A percentile compares a stretch with the other conserved stretches of the same genome.
Evolutionary conservation across 306 rosid genomes (phyloP).

Genomic region (Prunus padus): DNA sequence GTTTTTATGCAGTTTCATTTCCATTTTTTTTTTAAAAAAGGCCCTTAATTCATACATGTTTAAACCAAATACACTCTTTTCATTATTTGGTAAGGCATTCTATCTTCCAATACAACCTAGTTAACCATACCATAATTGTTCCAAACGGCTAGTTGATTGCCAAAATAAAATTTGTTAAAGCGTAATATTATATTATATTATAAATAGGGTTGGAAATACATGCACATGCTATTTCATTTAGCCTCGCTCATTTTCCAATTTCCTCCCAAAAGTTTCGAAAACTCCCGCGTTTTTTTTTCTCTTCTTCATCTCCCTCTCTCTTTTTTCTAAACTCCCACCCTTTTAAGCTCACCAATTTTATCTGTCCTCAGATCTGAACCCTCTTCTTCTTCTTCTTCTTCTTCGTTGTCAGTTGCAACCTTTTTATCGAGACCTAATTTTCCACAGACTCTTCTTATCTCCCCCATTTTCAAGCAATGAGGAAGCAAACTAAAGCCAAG

Average conservation of each 20-base stretch:
- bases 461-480: constrained; percentile 31
- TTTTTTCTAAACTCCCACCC: constrained; percentile 25
- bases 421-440: neutral
- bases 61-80: too few relatives aligned
- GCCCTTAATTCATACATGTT: too few relatives aligned
- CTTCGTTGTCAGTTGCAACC: neutral
- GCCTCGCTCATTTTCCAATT: neutral
- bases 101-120: too few relatives aligned
- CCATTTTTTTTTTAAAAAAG: too few relatives aligned
- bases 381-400: neutral
- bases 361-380: constrained; percentile 2
- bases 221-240: neutral
- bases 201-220: neutral
- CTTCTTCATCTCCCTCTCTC: constrained; percentile 18
- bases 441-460: neutral
- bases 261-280: constrained; percentile 33
- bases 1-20: neutral
- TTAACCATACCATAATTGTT: too few relatives aligned
- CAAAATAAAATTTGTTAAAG: too few relatives aligned
- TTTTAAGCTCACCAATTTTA: constrained; percentile 7
- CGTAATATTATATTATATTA: too few relatives aligned
- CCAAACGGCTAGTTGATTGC: too few relatives aligned
- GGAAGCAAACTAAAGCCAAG: constrained; percentile 53
- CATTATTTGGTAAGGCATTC: too few relatives aligned
- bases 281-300: constrained; percentile 45